Evolutionary conservation across 169 alveolate species (phyloP).

Genomic region (Cryptosporidium sp.): DNA sequence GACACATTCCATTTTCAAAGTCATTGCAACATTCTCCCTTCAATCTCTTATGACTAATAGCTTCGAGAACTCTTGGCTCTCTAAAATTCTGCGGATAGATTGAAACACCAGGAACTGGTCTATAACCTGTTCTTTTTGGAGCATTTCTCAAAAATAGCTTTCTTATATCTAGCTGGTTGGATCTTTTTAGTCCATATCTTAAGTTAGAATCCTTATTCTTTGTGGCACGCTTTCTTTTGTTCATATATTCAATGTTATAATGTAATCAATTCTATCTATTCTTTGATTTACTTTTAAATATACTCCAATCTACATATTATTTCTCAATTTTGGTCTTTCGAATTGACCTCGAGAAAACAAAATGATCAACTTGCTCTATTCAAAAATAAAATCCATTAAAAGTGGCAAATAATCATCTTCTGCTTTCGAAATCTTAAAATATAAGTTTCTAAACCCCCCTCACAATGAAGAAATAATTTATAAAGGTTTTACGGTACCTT

Average conservation of each 20-base stretch:
- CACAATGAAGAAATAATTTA: not conserved
- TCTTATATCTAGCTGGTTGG: constrained; percentile 42
- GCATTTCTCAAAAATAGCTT: constrained; percentile 59
- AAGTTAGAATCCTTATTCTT: constrained; percentile 11
- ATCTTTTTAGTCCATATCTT: constrained; percentile 6
- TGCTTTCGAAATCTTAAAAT: not conserved
- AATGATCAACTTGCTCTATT: not conserved
- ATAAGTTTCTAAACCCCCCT: not conserved
- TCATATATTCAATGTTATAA: not conserved
- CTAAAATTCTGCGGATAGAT: constrained; percentile 60
- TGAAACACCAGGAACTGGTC: constrained; percentile 72
- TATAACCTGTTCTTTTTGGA: constrained; percentile 65
- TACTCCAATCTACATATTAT: not conserved
- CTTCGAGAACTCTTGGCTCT: constrained; percentile 37
- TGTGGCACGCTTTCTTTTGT: constrained; percentile 40
- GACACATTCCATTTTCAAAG: constrained; percentile 17
- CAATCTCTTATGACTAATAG: constrained; percentile 3
- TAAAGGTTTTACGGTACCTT: not conserved
- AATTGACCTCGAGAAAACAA: not conserved
- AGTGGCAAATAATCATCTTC: not conserved
- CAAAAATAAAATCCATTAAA: not conserved
- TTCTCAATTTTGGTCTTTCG: not conserved
- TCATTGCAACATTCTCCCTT: constrained; percentile 30
- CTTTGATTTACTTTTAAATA: not conserved
- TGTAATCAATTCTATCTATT: not conserved